Evolutionary conservation across 108 stramenopile genomes (phyloP).

Genomic region (Nitzschia palea): DNA sequence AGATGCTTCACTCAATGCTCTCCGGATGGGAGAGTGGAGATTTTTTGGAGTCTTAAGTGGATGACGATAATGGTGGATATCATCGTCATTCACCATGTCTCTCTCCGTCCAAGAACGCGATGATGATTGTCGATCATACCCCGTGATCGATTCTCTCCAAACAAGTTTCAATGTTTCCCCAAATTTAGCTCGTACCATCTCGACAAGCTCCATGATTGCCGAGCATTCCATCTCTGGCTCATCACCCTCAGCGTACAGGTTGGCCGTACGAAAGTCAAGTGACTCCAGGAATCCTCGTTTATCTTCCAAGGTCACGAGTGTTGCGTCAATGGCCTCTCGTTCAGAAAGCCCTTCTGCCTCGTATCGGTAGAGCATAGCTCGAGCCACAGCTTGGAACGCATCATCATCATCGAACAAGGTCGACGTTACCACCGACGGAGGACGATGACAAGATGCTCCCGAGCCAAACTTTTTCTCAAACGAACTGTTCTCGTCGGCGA

Average conservation of each 20-base stretch:
- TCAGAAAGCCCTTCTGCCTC: slow-evolving; percentile 23
- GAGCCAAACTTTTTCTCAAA: neutral
- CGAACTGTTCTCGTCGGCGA: neutral
- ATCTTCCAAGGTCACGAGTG: slow-evolving; percentile 16
- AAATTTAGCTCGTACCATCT: slow-evolving; percentile 19
- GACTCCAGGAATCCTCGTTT: slow-evolving; percentile 33
- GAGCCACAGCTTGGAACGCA: slow-evolving; percentile 17
- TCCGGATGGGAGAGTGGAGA: slow-evolving; percentile 12
- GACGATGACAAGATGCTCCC: too few species aligned
- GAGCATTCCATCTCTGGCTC: neutral
- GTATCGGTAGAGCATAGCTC: slow-evolving; percentile 18
- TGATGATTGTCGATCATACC: slow-evolving; percentile 11
- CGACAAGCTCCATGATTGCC: slow-evolving; percentile 16
- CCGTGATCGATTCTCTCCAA: slow-evolving; percentile 31
- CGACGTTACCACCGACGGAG: slow-evolving; percentile 28
- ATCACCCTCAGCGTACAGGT: neutral
- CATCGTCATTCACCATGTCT: neutral
- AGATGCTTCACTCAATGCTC: neutral
- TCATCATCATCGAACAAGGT: slow-evolving; percentile 34
- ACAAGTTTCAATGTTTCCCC: slow-evolving; percentile 16
- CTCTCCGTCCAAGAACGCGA: neutral
- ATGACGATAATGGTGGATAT: neutral
- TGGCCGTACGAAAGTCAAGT: slow-evolving; percentile 14
- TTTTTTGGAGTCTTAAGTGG: slow-evolving; percentile 17
- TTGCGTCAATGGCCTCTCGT: slow-evolving; percentile 21